Base-by-base conservation (phyloP, 768 basidiomycete genomes). In the Galerina sulciceps region DNA sequence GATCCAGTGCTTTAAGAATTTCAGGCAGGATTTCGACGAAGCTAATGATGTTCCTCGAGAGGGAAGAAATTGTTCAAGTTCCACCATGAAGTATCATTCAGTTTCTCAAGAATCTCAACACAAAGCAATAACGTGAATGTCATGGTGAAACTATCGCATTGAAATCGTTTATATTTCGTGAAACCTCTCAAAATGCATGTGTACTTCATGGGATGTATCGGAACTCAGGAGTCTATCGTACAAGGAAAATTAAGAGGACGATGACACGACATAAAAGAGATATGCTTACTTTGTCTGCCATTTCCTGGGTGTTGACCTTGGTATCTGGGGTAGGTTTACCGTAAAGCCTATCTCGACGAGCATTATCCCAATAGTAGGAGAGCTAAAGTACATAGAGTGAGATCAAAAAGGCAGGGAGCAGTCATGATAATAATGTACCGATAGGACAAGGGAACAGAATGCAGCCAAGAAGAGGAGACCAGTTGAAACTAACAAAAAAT, bases 301-400 rank as follows among this genome's bases (percentile, higher is more conserved):
- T 68, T 60, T 87, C 81, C 23, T 79, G 76, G 0, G 86, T 89
- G 63, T 91, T 83, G 17, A 90, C 84, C 17, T 73, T 79, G 6
- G 75, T 76, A 57, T 80, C 72, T 8, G 71, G 73, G 50, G 76
- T 71, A 1, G 80, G 81, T 52, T 76, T 77, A 0, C 89, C 89
- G 56, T 85, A 82, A 23, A 73, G 57, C 43, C 69, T 73, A 64
- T 90, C 79, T 40, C 89, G 75, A 14, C 77, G 76, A 4, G 76
- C 73, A 57, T 91, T 91, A 26, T 90, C 88, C 65, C 71, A 63
- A 40, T 84, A 82, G 64, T 88, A 91, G 1, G 87, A 88, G 13
- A 81, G 71, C 89, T 90, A 53, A 31, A 36, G 6, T 31, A 23
- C n/a, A n/a, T n/a, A n/a, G n/a, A n/a, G n/a, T n/a, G n/a, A n/a